Evolutionary conservation across 2,329 filamentous ascomycete genomes (phyloP).

Genomic region (Colletotrichum somersetense): DNA sequence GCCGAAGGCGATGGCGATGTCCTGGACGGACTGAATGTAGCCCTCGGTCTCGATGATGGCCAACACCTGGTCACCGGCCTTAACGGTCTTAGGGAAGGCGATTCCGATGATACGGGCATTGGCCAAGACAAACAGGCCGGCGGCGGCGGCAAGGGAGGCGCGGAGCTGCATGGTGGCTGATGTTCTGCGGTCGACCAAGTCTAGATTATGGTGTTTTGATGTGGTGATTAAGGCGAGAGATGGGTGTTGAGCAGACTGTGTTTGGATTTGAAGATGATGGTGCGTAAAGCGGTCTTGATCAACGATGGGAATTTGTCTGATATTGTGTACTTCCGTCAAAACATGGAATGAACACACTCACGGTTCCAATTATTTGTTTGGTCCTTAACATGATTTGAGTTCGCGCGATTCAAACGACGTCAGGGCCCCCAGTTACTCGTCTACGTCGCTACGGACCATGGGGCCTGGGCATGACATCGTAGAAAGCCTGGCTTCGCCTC

Average conservation of each 20-base stretch:
- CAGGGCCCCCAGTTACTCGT: conserved; percentile 12
- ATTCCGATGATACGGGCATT: conserved; percentile 59
- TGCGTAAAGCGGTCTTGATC: background rate
- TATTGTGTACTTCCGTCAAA: conserved; percentile 12
- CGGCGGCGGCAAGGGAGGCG: conserved; percentile 44
- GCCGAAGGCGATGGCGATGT: conserved; percentile 60
- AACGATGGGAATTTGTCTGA: background rate
- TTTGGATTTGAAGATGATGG: background rate
- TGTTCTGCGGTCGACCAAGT: no score
- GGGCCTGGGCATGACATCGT: conserved; percentile 27
- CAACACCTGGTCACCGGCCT: conserved; percentile 50
- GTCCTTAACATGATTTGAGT: background rate
- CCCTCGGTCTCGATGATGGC: conserved; percentile 55
- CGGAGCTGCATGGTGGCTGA: conserved; percentile 43
- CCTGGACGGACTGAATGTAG: conserved; percentile 60
- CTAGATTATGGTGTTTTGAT: background rate
- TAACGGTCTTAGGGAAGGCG: conserved; percentile 55
- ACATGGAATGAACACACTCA: conserved; percentile 11
- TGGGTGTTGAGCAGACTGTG: background rate
- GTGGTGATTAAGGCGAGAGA: background rate
- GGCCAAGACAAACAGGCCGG: conserved; percentile 46
- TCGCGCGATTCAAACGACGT: conserved; percentile 19
- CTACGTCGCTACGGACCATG: background rate
- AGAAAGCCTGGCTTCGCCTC: background rate
- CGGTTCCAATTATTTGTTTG: background rate